These are phyloP conservation scores for Mucor lusitanicus DNA, from an alignment of 371 early-diverging fungal genomes.

Conservation along the genomic window DNA sequence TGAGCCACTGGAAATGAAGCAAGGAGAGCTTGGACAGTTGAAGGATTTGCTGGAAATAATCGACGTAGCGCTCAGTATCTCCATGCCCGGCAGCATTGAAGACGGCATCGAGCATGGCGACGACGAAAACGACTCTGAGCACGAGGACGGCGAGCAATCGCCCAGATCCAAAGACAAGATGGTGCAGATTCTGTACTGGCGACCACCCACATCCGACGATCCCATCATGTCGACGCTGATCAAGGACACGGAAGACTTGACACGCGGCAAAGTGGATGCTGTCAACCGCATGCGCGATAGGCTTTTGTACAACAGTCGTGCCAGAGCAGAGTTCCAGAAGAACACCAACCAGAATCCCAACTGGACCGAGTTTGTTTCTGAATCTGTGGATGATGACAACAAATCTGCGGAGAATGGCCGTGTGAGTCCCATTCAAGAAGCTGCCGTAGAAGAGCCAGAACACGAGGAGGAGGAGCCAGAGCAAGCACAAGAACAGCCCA, in stretches of 20 bases:
- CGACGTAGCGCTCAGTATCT: slow-evolving; percentile 53
- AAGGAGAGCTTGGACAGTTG: slow-evolving; percentile 28
- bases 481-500: neutral
- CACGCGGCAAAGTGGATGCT: slow-evolving; percentile 41
- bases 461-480: neutral
- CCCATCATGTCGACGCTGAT: slow-evolving; percentile 20
- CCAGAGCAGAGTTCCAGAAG: slow-evolving; percentile 42
- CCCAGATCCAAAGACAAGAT: slow-evolving; percentile 54
- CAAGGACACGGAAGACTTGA: slow-evolving; percentile 36
- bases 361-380: slow-evolving; percentile 48
- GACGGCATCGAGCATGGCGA: slow-evolving; percentile 1
- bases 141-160: slow-evolving; percentile 11
- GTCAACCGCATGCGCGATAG: slow-evolving; percentile 56
- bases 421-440: neutral
- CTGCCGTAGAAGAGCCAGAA: neutral
- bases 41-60: slow-evolving; percentile 42
- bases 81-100: slow-evolving; percentile 51
- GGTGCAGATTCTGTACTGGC: slow-evolving; percentile 61
- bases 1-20: slow-evolving; percentile 24
- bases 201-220: slow-evolving; percentile 49
- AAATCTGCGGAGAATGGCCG: neutral
- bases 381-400: neutral
- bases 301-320: slow-evolving; percentile 42
- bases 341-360: slow-evolving; percentile 31
- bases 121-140: slow-evolving; percentile 5